A percentile compares a stretch with the other conserved stretches of the same genome.
These are phyloP conservation scores for Dissophora ornata DNA, from an alignment of 192 early-diverging fungal species.

Conservation along the genomic window DNA sequence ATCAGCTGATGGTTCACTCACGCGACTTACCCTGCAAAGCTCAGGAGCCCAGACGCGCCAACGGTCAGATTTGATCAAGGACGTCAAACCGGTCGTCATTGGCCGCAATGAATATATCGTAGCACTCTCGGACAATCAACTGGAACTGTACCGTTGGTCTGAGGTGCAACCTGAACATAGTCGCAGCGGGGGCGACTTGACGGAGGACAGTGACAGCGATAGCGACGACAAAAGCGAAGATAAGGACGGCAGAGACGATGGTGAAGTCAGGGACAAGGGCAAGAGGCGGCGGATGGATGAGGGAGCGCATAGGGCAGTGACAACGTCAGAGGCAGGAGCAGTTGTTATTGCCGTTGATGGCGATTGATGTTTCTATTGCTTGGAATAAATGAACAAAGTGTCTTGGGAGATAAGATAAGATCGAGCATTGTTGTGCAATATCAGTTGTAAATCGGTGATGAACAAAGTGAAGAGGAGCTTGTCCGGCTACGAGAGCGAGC, in stretches of 20 bases:
- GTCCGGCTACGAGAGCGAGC: too few species aligned
- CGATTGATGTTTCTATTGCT: neutral
- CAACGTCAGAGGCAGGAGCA: too few species aligned
- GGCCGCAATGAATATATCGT: slow-evolving; percentile 25
- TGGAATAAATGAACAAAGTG: too few species aligned
- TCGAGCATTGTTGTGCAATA: too few species aligned
- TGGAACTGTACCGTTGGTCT: slow-evolving; percentile 25
- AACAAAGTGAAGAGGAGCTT: too few species aligned
- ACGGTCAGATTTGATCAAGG: slow-evolving; percentile 2
- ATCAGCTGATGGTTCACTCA: neutral
- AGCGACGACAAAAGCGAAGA: neutral
- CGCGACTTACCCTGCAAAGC: neutral
- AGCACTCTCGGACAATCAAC: slow-evolving; percentile 14
- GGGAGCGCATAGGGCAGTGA: neutral
- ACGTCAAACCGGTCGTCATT: slow-evolving; percentile 26
- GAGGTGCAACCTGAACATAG: neutral
- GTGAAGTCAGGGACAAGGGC: slow-evolving; percentile 13
- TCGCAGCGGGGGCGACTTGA: neutral
- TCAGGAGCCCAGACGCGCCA: neutral
- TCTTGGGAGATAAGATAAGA: too few species aligned
- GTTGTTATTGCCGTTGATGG: neutral
- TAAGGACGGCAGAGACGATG: neutral
- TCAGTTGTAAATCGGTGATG: too few species aligned
- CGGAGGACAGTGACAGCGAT: slow-evolving; percentile 7
- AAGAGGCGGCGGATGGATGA: slow-evolving; percentile 15